These are phyloP conservation scores for Ceraceosorus guamensis DNA, from an alignment of 1,284 basidiomycete species.

Conservation along the genomic window DNA sequence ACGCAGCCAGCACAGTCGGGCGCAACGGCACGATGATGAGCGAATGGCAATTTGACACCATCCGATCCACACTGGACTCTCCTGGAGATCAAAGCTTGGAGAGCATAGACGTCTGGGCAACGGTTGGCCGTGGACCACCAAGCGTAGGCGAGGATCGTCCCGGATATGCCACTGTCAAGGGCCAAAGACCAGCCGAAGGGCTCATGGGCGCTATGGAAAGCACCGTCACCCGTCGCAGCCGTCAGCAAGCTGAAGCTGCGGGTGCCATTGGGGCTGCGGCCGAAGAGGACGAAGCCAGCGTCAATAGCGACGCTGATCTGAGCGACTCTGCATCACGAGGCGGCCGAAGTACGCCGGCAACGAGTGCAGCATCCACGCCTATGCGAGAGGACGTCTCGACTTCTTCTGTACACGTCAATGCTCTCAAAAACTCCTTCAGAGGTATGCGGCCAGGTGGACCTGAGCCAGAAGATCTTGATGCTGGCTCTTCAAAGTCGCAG, in stretches of 20 bases:
- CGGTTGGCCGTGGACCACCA: slow-evolving; percentile 36
- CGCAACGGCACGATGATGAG: slow-evolving; percentile 61
- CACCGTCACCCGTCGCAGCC: slow-evolving; percentile 6
- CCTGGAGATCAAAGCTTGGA: neutral
- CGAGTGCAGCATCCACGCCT: slow-evolving; percentile 21
- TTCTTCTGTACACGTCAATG: slow-evolving; percentile 25
- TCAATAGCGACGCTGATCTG: slow-evolving; percentile 18
- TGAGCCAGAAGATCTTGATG: slow-evolving; percentile 9
- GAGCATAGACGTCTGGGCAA: slow-evolving; percentile 24
- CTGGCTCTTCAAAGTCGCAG: neutral
- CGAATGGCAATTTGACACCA: slow-evolving; percentile 93
- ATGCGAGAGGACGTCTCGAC: slow-evolving; percentile 11
- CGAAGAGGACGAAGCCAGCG: slow-evolving; percentile 20
- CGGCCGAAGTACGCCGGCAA: slow-evolving; percentile 26
- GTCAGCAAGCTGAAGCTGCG: slow-evolving; percentile 7
- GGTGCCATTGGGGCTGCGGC: neutral
- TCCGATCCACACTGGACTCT: slow-evolving; percentile 55
- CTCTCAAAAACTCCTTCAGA: slow-evolving; percentile 24
- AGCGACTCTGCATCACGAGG: slow-evolving; percentile 21
- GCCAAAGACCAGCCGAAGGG: slow-evolving; percentile 29
- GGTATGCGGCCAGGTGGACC: slow-evolving; percentile 24
- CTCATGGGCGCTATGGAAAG: slow-evolving; percentile 30
- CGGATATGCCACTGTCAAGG: slow-evolving; percentile 31
- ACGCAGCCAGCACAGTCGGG: slow-evolving; percentile 14
- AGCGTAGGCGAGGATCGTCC: slow-evolving; percentile 47